Conservation (phyloP, 306 rosid species). For the Rosa rugosa region DNA sequence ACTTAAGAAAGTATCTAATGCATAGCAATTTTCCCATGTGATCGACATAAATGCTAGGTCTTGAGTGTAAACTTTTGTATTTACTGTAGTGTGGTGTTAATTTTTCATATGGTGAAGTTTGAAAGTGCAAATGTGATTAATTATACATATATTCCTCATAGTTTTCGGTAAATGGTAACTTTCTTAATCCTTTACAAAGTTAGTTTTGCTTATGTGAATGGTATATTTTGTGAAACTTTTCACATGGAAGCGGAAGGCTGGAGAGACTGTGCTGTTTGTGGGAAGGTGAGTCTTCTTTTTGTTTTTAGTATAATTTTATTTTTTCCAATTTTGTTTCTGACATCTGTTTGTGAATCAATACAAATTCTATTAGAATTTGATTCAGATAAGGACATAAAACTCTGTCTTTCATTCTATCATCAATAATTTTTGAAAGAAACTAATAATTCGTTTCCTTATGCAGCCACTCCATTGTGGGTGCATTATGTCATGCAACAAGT, state of each 20-base stretch:
- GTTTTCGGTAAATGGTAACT: not conserved
- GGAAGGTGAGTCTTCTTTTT: conserved; percentile 25
- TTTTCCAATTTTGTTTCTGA: not conserved
- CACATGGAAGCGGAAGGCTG: conserved; percentile 29
- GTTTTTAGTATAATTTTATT: not conserved
- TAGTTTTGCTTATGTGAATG: conserved; percentile 25
- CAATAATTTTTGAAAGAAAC: not conserved
- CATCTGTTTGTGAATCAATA: not conserved
- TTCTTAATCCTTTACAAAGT: conserved; percentile 8
- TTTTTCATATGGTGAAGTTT: not conserved
- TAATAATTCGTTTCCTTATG: not conserved
- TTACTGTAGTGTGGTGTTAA: not conserved
- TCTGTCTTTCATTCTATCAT: not conserved
- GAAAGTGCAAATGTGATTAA: not conserved
- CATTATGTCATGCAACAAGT: conserved; percentile 15
- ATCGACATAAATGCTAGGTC: not conserved
- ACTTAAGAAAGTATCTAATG: not conserved
- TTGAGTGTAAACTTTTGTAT: not conserved
- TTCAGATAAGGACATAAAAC: not conserved
- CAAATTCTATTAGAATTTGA: not conserved
- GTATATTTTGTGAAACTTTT: conserved; percentile 29
- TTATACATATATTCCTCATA: not conserved
- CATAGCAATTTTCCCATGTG: not conserved
- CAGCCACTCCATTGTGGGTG: conserved; percentile 40
- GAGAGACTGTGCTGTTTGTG: conserved; percentile 30